Evolutionary conservation across 2,329 filamentous ascomycete genomes (phyloP).

Genomic region (Coniochaeta prunicola): DNA sequence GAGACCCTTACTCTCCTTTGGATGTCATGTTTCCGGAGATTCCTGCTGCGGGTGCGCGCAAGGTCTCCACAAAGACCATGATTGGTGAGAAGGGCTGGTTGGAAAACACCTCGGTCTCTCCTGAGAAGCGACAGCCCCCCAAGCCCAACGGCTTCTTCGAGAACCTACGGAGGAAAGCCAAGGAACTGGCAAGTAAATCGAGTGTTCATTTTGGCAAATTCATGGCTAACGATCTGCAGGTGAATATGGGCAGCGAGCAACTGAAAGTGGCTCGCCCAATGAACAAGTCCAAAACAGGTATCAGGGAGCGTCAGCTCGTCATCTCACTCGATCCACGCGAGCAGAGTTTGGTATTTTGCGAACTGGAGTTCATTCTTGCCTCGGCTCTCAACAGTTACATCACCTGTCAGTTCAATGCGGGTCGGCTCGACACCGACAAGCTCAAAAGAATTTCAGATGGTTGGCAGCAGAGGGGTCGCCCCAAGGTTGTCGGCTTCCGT

Average conservation of each 20-base stretch:
- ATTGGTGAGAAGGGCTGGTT: conserved; percentile 52
- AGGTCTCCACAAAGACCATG: conserved; percentile 43
- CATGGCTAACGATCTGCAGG: conserved; percentile 11
- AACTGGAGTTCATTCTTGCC: conserved; percentile 49
- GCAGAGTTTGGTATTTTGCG: conserved; percentile 52
- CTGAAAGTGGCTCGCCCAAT: conserved; percentile 23
- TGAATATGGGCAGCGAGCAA: conserved; percentile 25
- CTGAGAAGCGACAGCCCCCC: conserved; percentile 10
- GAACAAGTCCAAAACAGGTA: conserved; percentile 21
- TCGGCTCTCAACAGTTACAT: conserved; percentile 46
- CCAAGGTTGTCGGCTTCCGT: conserved; percentile 48
- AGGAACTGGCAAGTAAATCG: conserved; percentile 39
- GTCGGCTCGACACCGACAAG: conserved; percentile 44
- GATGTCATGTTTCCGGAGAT: conserved; percentile 31
- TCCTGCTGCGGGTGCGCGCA: conserved; percentile 25
- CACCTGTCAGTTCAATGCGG: conserved; percentile 43
- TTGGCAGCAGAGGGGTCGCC: conserved; percentile 46
- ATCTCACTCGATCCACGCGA: conserved; percentile 49
- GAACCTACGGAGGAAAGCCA: conserved; percentile 44
- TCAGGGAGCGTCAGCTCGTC: conserved; percentile 23
- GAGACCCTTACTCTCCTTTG: conserved; percentile 32
- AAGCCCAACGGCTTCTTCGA: conserved; percentile 35
- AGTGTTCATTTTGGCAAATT: background rate
- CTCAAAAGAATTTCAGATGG: conserved; percentile 42
- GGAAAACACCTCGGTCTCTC: conserved; percentile 32